Evolutionary conservation across 805 yeast species (phyloP).

Genomic region (Candida ulmi): DNA sequence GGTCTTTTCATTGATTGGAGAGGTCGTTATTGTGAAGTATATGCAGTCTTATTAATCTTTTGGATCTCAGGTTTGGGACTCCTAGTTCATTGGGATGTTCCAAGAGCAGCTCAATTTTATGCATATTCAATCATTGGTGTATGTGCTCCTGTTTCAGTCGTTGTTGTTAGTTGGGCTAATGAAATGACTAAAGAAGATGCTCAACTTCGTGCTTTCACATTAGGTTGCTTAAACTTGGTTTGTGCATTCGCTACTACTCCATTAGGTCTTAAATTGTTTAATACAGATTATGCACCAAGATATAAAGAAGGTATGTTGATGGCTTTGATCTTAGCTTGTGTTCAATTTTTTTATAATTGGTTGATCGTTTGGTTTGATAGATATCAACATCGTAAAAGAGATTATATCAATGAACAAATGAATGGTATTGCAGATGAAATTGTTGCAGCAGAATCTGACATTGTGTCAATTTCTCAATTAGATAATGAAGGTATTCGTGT

Average conservation of each 20-base stretch:
- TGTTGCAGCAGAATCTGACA: not conserved
- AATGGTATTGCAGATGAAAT: not conserved
- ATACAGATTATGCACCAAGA: constrained; percentile 1
- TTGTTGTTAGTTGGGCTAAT: constrained; percentile 2
- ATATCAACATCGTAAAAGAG: constrained; percentile 1
- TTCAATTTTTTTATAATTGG: not conserved
- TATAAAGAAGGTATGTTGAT: not conserved
- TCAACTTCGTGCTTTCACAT: not conserved
- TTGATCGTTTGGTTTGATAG: constrained; percentile 1
- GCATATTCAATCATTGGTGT: constrained; percentile 1
- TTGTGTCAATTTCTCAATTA: too few species aligned
- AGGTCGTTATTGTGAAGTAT: not conserved
- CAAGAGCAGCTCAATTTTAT: not conserved
- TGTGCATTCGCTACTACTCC: not conserved
- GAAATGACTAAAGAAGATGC: constrained; percentile 1
- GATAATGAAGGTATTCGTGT: too few species aligned
- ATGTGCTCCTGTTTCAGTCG: not conserved
- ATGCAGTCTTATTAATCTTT: not conserved
- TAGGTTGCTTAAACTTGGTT: constrained; percentile 1
- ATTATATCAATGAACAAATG: not conserved
- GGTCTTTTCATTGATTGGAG: not conserved
- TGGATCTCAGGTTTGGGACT: not conserved
- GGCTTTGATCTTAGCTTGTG: not conserved
- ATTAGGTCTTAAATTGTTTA: not conserved
- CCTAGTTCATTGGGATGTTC: not conserved